These are phyloP conservation scores for Tolypocladium inflatum DNA, from an alignment of 2,329 filamentous ascomycete genomes.

Conservation along the genomic window DNA sequence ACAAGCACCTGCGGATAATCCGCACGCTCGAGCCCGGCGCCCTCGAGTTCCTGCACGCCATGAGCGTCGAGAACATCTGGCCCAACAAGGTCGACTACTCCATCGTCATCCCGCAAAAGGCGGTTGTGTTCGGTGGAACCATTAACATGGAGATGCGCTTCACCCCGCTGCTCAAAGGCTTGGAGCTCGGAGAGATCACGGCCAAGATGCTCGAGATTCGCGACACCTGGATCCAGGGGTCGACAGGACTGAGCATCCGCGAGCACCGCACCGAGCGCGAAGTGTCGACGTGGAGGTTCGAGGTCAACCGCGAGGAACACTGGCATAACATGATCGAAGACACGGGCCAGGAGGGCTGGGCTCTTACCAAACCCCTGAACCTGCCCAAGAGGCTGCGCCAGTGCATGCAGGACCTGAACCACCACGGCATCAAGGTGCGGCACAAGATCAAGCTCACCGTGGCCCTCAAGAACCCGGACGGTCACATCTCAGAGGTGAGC, in stretches of 20 bases:
- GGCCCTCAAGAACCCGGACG: conserved; percentile 88
- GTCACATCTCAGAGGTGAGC: conserved; percentile 78
- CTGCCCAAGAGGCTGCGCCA: conserved; percentile 73
- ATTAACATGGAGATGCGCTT: conserved; percentile 80
- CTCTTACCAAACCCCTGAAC: conserved; percentile 50
- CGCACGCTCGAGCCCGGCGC: conserved; percentile 68
- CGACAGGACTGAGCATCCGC: conserved; percentile 35
- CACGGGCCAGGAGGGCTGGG: conserved; percentile 56
- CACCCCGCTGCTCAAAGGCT: conserved; percentile 78
- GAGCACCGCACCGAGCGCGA: conserved; percentile 56
- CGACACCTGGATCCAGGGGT: conserved; percentile 49
- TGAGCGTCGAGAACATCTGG: conserved; percentile 97
- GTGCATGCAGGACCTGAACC: conserved; percentile 85
- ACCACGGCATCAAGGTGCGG: conserved; percentile 79
- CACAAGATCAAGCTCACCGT: conserved; percentile 91
- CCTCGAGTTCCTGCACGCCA: conserved; percentile 72
- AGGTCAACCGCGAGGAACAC: conserved; percentile 47
- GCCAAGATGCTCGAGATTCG: conserved; percentile 73
- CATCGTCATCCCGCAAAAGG: conserved; percentile 86
- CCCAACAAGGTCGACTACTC: conserved; percentile 96
- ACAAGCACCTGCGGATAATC: conserved; percentile 70
- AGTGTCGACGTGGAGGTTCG: conserved; percentile 49
- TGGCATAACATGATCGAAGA: conserved; percentile 63
- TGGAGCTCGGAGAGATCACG: conserved; percentile 74
- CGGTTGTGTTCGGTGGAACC: conserved; percentile 83